These are phyloP conservation scores for Ilex asprella DNA, from an alignment of 257 asterid genomes.

Conservation along the genomic window DNA sequence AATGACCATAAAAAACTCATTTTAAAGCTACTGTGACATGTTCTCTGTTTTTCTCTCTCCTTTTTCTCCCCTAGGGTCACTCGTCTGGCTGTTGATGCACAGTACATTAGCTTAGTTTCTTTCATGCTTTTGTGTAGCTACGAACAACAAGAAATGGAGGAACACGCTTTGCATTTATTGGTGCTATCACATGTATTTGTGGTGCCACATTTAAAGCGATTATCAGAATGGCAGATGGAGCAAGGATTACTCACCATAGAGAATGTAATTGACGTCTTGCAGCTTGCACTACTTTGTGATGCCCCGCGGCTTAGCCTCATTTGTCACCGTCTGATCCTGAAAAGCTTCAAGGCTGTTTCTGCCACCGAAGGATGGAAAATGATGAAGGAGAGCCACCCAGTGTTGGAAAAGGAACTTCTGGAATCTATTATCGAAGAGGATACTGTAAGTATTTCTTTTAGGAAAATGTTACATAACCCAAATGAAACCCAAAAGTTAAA, in stretches of 20 bases:
- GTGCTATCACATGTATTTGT: conserved; percentile 68
- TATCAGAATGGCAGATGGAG: conserved; percentile 65
- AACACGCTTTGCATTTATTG: conserved; percentile 54
- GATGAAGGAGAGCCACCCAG: conserved; percentile 84
- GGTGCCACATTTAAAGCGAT: conserved; percentile 50
- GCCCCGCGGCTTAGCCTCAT: conserved; percentile 73
- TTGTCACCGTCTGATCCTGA: conserved; percentile 55
- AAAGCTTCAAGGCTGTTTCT: conserved; percentile 53
- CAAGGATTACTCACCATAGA: conserved; percentile 38
- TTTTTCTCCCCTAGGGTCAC: no score
- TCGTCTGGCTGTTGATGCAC: no score
- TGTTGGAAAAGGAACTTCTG: conserved; percentile 53
- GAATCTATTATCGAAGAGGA: conserved; percentile 41
- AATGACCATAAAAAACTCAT: no score
- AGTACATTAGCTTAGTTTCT: no score
- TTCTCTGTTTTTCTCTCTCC: no score
- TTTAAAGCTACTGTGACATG: no score
- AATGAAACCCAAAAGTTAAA: no score
- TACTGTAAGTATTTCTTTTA: conserved; percentile 31
- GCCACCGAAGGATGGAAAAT: conserved; percentile 72
- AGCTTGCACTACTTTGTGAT: conserved; percentile 76
- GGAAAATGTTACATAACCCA: no score
- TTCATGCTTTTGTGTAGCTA: conserved; percentile 33
- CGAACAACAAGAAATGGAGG: conserved; percentile 60
- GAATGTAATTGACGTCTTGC: conserved; percentile 65